Percentiles rank a stretch among this genome's conserved stretches.
phyloP scores from a whole-genome alignment of 139 green algal species.

The Closterium sp. region DNA sequence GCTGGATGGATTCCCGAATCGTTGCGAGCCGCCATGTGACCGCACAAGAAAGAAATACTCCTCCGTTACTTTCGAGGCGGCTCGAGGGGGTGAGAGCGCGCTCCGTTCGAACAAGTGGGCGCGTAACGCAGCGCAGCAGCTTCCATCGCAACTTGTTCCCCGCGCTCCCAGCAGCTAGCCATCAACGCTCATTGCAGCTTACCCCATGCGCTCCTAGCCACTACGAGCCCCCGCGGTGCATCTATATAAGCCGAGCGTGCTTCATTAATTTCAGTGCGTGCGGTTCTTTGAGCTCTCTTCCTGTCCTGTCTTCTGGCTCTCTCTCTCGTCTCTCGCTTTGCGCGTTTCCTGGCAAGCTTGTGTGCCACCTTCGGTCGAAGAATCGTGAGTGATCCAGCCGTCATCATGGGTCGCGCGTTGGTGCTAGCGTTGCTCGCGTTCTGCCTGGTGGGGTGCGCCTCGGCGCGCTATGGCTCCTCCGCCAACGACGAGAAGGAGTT shows the following conservation, averaged over 20 bases:
- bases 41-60: no score
- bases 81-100: background rate
- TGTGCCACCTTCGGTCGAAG: no score
- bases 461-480: no score
- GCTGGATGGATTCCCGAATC: no score
- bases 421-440: background rate
- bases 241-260: background rate
- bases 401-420: background rate
- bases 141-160: no score
- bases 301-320: background rate
- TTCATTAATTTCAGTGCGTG: background rate
- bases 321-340: background rate
- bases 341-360: no score
- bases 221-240: background rate
- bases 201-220: no score
- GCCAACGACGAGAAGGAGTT: slow-evolving; percentile 17
- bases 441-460: background rate
- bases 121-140: no score
- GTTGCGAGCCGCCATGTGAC: no score
- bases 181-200: no score
- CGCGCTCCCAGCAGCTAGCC: no score
- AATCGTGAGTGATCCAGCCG: background rate
- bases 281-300: background rate
- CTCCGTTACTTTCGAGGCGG: no score
- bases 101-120: background rate